Conservation (phyloP, 495 filamentous ascomycete species). For the Opeltia flavorubescens region DNA sequence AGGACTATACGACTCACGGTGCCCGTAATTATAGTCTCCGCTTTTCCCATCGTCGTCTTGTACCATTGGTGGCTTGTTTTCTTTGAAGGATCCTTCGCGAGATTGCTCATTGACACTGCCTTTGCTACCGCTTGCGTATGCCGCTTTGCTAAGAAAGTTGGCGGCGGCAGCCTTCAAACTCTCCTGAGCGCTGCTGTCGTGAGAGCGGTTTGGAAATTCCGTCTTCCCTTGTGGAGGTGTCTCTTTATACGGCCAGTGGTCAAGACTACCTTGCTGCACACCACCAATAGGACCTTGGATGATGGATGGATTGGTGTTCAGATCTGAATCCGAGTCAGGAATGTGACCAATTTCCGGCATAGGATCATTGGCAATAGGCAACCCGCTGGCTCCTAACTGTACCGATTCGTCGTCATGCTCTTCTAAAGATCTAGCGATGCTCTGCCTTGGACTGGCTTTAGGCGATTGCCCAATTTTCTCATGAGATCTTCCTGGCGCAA, state of each 20-base stretch:
- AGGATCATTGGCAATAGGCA: slow-evolving; percentile 35
- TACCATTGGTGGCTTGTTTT: slow-evolving; percentile 21
- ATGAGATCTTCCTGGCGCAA: background rate
- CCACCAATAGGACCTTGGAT: slow-evolving; percentile 55
- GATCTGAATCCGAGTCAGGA: slow-evolving; percentile 46
- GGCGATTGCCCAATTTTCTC: slow-evolving; percentile 1
- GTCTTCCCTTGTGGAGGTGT: slow-evolving; percentile 31
- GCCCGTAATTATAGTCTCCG: slow-evolving; percentile 24
- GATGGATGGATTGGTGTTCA: slow-evolving; percentile 65
- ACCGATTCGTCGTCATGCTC: slow-evolving; percentile 32
- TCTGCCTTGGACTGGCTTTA: slow-evolving; percentile 60
- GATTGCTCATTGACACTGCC: slow-evolving; percentile 5
- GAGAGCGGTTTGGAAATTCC: slow-evolving; percentile 28
- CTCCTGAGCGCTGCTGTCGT: slow-evolving; percentile 21
- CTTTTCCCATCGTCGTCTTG: slow-evolving; percentile 20
- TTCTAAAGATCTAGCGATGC: slow-evolving; percentile 50
- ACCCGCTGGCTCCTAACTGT: slow-evolving; percentile 44
- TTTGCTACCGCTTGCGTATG: slow-evolving; percentile 7
- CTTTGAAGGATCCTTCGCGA: slow-evolving; percentile 15
- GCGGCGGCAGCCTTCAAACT: slow-evolving; percentile 15
- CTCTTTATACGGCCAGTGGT: slow-evolving; percentile 39
- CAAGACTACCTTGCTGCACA: slow-evolving; percentile 27
- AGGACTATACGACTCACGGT: slow-evolving; percentile 18
- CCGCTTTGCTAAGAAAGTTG: slow-evolving; percentile 10
- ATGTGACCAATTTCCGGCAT: slow-evolving; percentile 55